Evolutionary conservation across 1,139 yeast genomes (phyloP).

Genomic region (Dujonia santamariae): DNA sequence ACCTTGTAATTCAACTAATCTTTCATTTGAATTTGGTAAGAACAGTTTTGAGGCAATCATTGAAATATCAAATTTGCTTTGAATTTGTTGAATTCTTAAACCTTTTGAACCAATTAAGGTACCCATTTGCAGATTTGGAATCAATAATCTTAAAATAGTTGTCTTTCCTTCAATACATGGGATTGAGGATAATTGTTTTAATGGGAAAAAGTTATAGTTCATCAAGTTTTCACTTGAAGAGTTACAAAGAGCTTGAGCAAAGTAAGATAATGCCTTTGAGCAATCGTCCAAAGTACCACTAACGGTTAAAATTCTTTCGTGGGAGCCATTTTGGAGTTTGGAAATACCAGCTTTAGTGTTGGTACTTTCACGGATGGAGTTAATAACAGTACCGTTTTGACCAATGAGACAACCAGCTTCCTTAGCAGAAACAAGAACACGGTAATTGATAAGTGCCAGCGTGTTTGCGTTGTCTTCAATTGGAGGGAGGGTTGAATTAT

Average conservation of each 20-base stretch:
- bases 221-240: conserved; percentile 25
- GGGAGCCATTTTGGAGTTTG: conserved; percentile 75
- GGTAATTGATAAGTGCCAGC: conserved; percentile 48
- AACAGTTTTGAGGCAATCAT: conserved; percentile 88
- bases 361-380: conserved; percentile 72
- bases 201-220: conserved; percentile 57
- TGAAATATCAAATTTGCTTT: conserved; percentile 65
- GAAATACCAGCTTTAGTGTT: conserved; percentile 89
- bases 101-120: conserved; percentile 89
- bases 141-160: conserved; percentile 63
- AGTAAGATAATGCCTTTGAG: conserved; percentile 68
- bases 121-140: conserved; percentile 89
- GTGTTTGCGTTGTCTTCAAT: conserved; percentile 27
- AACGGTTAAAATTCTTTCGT: conserved; percentile 80
- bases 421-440: conserved; percentile 77
- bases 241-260: conserved; percentile 61
- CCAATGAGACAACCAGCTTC: conserved; percentile 94
- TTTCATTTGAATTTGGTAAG: conserved; percentile 80
- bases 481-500: conserved; percentile 30
- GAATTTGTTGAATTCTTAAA: conserved; percentile 75
- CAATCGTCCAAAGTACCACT: conserved; percentile 76
- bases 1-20: conserved; percentile 88
- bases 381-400: conserved; percentile 78
- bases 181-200: conserved; percentile 54
- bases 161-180: conserved; percentile 51